Conservation (phyloP, 192 early-diverging fungal species). For the Neocallimastix lanati region DNA sequence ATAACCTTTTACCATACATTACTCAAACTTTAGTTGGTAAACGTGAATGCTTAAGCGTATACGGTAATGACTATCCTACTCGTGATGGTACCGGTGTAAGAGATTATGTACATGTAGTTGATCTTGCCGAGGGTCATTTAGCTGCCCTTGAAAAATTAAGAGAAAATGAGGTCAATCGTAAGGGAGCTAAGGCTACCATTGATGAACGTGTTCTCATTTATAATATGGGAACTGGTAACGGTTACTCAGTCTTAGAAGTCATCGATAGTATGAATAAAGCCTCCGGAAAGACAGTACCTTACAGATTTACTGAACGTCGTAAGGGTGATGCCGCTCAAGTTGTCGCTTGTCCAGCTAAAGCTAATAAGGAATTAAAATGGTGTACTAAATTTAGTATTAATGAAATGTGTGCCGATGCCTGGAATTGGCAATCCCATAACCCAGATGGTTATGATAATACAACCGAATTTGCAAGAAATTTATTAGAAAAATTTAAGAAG, state of each 20-base stretch:
- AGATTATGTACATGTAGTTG: slow-evolving; percentile 92
- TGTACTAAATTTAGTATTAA: slow-evolving; percentile 30
- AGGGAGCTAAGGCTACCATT: not conserved
- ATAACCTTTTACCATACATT: slow-evolving; percentile 80
- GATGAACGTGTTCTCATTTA: slow-evolving; percentile 21
- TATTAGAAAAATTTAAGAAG: not conserved
- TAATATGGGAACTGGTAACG: slow-evolving; percentile 82
- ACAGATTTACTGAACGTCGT: slow-evolving; percentile 46
- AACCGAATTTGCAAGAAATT: not conserved
- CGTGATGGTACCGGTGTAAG: slow-evolving; percentile 80
- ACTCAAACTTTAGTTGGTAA: slow-evolving; percentile 60
- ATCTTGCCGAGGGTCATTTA: slow-evolving; percentile 77
- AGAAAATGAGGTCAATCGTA: not conserved
- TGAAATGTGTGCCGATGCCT: slow-evolving; percentile 48
- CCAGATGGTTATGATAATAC: slow-evolving; percentile 36
- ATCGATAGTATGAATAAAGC: slow-evolving; percentile 64
- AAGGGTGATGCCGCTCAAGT: slow-evolving; percentile 71
- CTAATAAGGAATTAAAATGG: slow-evolving; percentile 43
- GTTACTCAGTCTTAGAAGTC: slow-evolving; percentile 83
- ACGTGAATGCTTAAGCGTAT: slow-evolving; percentile 65
- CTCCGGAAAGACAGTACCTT: slow-evolving; percentile 60
- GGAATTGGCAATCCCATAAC: slow-evolving; percentile 53
- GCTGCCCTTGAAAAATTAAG: slow-evolving; percentile 1
- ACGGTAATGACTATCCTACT: slow-evolving; percentile 82
- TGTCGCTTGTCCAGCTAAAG: slow-evolving; percentile 54